phyloP scores from a whole-genome alignment of 2,329 filamentous ascomycete species.

The Scedosporium aurantiacum region DNA sequence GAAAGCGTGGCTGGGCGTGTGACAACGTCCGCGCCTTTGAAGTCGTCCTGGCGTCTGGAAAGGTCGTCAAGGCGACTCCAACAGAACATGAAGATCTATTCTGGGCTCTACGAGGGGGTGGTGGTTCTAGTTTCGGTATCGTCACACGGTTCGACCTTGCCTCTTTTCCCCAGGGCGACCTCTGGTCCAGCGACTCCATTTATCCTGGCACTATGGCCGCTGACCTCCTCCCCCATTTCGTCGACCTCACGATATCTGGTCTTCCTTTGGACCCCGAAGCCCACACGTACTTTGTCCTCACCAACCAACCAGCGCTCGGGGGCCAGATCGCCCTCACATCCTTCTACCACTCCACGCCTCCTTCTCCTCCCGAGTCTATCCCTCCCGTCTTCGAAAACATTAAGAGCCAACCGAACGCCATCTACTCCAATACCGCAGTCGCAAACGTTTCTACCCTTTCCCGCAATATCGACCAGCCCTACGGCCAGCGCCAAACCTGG shows the following conservation, averaged over 20 bases:
- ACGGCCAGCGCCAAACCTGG: slow-evolving; percentile 14
- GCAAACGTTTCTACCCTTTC: not conserved
- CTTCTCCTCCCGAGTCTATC: not conserved
- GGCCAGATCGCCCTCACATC: slow-evolving; percentile 15
- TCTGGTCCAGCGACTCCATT: slow-evolving; percentile 21
- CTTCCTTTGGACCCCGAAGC: slow-evolving; percentile 5
- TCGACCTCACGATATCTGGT: slow-evolving; percentile 12
- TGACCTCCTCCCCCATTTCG: slow-evolving; percentile 9
- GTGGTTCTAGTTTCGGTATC: slow-evolving; percentile 46
- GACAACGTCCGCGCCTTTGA: slow-evolving; percentile 32
- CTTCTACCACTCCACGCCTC: slow-evolving; percentile 5
- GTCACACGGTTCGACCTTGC: slow-evolving; percentile 36
- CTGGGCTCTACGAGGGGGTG: slow-evolving; percentile 45
- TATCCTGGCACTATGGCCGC: not conserved
- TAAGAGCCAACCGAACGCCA: not conserved
- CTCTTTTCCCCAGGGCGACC: slow-evolving; percentile 21
- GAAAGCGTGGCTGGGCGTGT: slow-evolving; percentile 28
- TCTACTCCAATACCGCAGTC: not conserved
- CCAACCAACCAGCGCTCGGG: slow-evolving; percentile 18
- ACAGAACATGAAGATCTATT: slow-evolving; percentile 39
- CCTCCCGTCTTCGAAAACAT: not conserved
- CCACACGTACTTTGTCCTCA: slow-evolving; percentile 16
- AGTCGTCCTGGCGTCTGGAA: slow-evolving; percentile 33
- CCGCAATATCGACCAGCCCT: slow-evolving; percentile 7
- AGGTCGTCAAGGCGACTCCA: slow-evolving; percentile 28